These are phyloP conservation scores for Lachnellula willkommii DNA, from an alignment of 2,329 filamentous ascomycete species.

Conservation along the genomic window DNA sequence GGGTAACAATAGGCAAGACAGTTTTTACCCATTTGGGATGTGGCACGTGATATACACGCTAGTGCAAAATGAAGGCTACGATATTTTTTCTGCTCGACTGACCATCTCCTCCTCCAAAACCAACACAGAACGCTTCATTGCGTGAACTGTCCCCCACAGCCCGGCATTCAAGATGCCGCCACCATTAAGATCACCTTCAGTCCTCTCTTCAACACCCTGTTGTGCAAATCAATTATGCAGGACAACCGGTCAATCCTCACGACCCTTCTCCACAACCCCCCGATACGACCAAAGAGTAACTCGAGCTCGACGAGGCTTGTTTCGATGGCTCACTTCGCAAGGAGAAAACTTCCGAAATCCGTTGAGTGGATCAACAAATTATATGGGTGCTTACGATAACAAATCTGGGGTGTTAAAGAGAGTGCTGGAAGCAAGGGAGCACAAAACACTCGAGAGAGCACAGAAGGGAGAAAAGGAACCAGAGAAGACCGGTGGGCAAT, in stretches of 20 bases:
- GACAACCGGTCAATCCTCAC: slow-evolving; percentile 16
- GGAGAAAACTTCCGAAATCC: slow-evolving; percentile 28
- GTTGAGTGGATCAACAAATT: slow-evolving; percentile 28
- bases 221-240: slow-evolving; percentile 23
- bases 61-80: neutral
- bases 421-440: slow-evolving; percentile 10
- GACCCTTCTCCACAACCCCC: slow-evolving; percentile 30
- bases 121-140: slow-evolving; percentile 12
- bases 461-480: neutral
- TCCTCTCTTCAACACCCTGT: slow-evolving; percentile 14
- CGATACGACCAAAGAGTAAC: slow-evolving; percentile 24
- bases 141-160: slow-evolving; percentile 5
- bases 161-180: slow-evolving; percentile 26
- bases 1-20: too few species aligned
- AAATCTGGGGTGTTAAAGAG: slow-evolving; percentile 23
- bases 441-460: neutral
- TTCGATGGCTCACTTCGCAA: slow-evolving; percentile 26
- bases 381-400: slow-evolving; percentile 28
- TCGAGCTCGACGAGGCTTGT: slow-evolving; percentile 26
- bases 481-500: neutral
- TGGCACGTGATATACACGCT: neutral
- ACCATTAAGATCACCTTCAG: slow-evolving; percentile 22
- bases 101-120: slow-evolving; percentile 1
- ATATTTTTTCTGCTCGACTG: neutral
- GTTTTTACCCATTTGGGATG: neutral